phyloP scores from a whole-genome alignment of 495 filamentous ascomycete genomes.

The Aspergillus campestris region DNA sequence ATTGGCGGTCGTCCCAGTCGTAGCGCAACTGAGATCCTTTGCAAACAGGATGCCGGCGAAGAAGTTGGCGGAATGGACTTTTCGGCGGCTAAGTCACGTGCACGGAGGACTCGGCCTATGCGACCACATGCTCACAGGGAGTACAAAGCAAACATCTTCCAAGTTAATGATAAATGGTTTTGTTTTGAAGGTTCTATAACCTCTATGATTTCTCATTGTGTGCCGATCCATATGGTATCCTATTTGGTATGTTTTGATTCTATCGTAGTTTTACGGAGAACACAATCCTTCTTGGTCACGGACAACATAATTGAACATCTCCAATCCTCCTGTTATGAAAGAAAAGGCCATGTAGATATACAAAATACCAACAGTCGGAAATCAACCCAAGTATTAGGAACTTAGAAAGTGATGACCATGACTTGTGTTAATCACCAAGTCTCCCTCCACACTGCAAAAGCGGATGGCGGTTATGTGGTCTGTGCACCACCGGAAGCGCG shows the following conservation, averaged over 20 bases:
- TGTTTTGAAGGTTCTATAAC: too few species aligned
- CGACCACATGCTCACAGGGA: background rate
- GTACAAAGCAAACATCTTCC: background rate
- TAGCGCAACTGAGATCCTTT: background rate
- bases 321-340: too few species aligned
- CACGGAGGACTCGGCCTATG: background rate
- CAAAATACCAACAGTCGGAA: too few species aligned
- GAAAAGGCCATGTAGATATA: too few species aligned
- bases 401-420: too few species aligned
- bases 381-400: too few species aligned
- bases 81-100: slow-evolving; percentile 18
- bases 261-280: too few species aligned
- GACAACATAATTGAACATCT: too few species aligned
- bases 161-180: background rate
- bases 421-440: background rate
- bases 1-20: slow-evolving; percentile 4
- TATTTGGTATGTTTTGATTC: too few species aligned
- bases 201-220: too few species aligned
- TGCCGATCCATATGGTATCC: too few species aligned
- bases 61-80: slow-evolving; percentile 10
- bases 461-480: slow-evolving; percentile 8
- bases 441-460: background rate
- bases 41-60: slow-evolving; percentile 7
- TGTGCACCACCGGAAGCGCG: slow-evolving; percentile 28
- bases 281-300: too few species aligned